These are phyloP conservation scores for Zelonia costaricensis DNA, from an alignment of 208 protist species.

Conservation along the genomic window DNA sequence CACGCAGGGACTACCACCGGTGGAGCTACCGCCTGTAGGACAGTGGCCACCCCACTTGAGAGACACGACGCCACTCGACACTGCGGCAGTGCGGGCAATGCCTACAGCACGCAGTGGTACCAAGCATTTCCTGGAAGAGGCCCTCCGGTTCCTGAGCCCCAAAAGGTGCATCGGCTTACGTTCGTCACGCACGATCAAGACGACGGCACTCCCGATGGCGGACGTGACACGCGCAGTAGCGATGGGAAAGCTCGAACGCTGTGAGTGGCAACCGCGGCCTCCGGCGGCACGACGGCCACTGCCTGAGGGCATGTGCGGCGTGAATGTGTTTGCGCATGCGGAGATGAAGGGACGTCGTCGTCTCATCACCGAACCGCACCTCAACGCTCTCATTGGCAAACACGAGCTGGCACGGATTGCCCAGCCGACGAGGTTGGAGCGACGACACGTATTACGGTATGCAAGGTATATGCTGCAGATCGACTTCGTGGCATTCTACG, in stretches of 20 bases:
- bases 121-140: neutral
- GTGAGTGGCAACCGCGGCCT: neutral
- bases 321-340: conserved; percentile 17
- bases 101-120: neutral
- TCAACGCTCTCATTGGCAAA: conserved; percentile 21
- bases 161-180: neutral
- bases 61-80: neutral
- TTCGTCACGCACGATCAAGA: neutral
- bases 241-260: neutral
- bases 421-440: conserved; percentile 7
- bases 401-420: conserved; percentile 11
- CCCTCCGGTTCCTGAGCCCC: neutral
- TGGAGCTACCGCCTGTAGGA: too few species aligned
- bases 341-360: conserved; percentile 20
- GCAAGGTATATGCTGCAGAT: conserved; percentile 32
- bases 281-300: neutral
- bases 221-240: too few species aligned
- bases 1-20: too few species aligned
- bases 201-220: neutral
- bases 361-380: conserved; percentile 27
- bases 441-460: conserved; percentile 14
- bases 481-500: conserved; percentile 40
- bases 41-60: neutral
- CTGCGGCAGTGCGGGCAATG: neutral
- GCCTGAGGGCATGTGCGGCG: neutral